These are phyloP conservation scores for Cerrena zonata DNA, from an alignment of 1,284 basidiomycete species.

Conservation along the genomic window DNA sequence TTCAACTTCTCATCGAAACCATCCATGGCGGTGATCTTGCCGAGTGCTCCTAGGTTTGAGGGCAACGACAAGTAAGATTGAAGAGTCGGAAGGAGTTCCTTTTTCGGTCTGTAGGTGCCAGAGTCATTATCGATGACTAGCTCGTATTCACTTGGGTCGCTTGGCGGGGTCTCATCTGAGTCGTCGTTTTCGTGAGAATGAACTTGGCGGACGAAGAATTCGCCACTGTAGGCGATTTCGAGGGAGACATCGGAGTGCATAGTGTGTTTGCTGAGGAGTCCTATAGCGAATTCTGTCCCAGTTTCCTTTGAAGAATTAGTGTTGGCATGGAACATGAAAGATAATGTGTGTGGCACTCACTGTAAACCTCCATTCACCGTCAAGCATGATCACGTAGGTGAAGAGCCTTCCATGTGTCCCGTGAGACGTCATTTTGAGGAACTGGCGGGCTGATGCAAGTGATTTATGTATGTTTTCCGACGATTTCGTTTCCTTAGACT, in stretches of 20 bases:
- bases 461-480: slow-evolving; percentile 6
- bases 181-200: slow-evolving; percentile 12
- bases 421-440: slow-evolving; percentile 39
- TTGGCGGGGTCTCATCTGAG: slow-evolving; percentile 12
- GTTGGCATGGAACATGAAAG: background rate
- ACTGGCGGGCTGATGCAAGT: slow-evolving; percentile 32
- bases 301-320: slow-evolving; percentile 31
- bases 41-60: slow-evolving; percentile 28
- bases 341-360: slow-evolving; percentile 11
- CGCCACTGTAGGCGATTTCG: slow-evolving; percentile 34
- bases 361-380: slow-evolving; percentile 42
- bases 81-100: slow-evolving; percentile 34
- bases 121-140: slow-evolving; percentile 48
- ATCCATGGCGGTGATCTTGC: slow-evolving; percentile 28
- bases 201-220: slow-evolving; percentile 32
- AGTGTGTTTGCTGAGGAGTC: slow-evolving; percentile 45
- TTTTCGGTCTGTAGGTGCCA: slow-evolving; percentile 44
- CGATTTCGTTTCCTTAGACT: slow-evolving; percentile 4
- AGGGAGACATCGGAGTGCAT: slow-evolving; percentile 45
- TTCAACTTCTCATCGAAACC: slow-evolving; percentile 24
- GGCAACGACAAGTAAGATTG: slow-evolving; percentile 30
- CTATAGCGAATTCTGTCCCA: slow-evolving; percentile 42
- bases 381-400: slow-evolving; percentile 43
- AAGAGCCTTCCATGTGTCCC: slow-evolving; percentile 39
- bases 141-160: slow-evolving; percentile 36